phyloP scores from a whole-genome alignment of 345 rosid genomes.

The Dimocarpus longan region DNA sequence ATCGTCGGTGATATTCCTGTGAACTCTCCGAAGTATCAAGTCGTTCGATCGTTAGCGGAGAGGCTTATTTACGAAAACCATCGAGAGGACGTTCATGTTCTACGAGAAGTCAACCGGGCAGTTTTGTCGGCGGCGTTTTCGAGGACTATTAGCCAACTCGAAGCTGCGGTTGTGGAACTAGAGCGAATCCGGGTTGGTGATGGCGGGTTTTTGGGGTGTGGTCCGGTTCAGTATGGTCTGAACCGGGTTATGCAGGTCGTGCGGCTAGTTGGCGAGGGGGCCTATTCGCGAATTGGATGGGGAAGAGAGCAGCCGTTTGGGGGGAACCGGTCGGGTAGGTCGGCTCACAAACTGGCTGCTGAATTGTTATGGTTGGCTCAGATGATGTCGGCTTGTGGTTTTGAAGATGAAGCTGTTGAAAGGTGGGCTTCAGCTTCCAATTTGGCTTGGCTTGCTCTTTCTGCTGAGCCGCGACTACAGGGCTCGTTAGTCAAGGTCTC shows the following conservation, averaged over 20 bases:
- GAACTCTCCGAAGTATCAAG: slow-evolving; percentile 76
- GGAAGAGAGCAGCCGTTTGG: slow-evolving; percentile 32
- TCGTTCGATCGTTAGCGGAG: slow-evolving; percentile 78
- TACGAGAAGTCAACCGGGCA: slow-evolving; percentile 56
- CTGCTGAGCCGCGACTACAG: slow-evolving; percentile 75
- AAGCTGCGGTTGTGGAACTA: slow-evolving; percentile 43
- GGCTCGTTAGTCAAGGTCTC: slow-evolving; percentile 67
- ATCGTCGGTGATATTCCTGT: slow-evolving; percentile 69
- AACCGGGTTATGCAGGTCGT: slow-evolving; percentile 50
- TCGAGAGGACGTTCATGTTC: slow-evolving; percentile 40
- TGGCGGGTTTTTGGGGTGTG: slow-evolving; percentile 12
- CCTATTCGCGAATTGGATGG: slow-evolving; percentile 29
- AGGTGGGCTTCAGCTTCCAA: slow-evolving; percentile 87
- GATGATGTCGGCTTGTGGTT: slow-evolving; percentile 69
- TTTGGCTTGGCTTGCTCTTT: slow-evolving; percentile 66
- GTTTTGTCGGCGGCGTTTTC: slow-evolving; percentile 67
- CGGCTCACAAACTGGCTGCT: slow-evolving; percentile 78
- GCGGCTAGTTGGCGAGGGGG: slow-evolving; percentile 45
- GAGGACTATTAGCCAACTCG: slow-evolving; percentile 61
- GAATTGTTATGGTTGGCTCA: slow-evolving; percentile 85
- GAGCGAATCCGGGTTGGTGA: slow-evolving; percentile 33
- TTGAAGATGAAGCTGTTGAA: slow-evolving; percentile 69
- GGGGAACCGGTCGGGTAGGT: slow-evolving; percentile 29
- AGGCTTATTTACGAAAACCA: slow-evolving; percentile 71
- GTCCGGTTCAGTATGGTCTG: slow-evolving; percentile 33